Evolutionary conservation across 805 yeast species (phyloP), one percentile per base, ranked within the genome.

Genomic region (Cyberlindnera americana): DNA sequence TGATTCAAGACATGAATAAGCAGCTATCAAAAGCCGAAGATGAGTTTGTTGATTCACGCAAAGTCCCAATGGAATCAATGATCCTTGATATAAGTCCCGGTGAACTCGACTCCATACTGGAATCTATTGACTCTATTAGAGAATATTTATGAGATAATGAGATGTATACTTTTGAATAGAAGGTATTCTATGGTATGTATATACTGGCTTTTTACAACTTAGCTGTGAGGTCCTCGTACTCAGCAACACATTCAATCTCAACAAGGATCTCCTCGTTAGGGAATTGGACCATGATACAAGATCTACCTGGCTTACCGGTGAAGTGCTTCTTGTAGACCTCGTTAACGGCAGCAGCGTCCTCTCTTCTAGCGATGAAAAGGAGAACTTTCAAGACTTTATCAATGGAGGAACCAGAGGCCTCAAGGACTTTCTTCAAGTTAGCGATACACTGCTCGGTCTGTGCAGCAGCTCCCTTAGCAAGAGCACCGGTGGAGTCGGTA

Each of bases 241-340:
- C 58, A 24, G 76, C 75, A 52, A 75, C 60, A 36, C 70, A 68
- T 50, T 76, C 81, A 39, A 75, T 52, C 52, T 77, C 82, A 33
- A 77, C 72, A 48, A 72, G 67, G 38, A 75, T 46, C n/a, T 60
- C 50, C 10, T 70, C 64, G 53, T 73, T 69, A 52, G 77, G 77
- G 61, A 76, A 75, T 7, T 61, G 68, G 24, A 71, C 78, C 37
- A 72, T 62, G 26, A 76, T 63, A 53, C 78, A 72, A 33, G 73
- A 67, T 63, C 82, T 67, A 7, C 77, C 77, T 15, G 82, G 82
- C 46, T 65, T 62, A 32, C 64, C 60, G 3, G 67, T 65, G 61
- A 77, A 71, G 52, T 65, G 62, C 46, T 68, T 63, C 14, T 60
- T 61, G 53, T 75, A 77, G 29, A 75, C 64, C 33, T 62, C 52